Evolutionary conservation across 345 rosid species (phyloP).

Genomic region (Citrus australasica): DNA sequence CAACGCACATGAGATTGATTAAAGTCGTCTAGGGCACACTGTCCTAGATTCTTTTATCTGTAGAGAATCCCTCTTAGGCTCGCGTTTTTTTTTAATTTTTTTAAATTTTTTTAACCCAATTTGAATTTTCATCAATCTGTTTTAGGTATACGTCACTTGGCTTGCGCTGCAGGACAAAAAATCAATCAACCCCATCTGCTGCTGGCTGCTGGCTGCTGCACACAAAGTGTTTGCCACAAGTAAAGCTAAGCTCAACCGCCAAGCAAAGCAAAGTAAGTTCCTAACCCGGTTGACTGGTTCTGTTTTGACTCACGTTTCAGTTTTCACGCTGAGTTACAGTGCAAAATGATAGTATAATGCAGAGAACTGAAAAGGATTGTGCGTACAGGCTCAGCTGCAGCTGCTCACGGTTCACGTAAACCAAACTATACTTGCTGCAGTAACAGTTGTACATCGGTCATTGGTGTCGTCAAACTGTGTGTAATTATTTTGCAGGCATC

Average conservation of each 20-base stretch:
- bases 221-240: slow-evolving; percentile 6
- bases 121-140: not conserved
- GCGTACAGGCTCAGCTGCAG: not conserved
- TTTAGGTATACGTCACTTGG: too few species aligned
- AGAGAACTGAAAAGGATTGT: not conserved
- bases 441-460: not conserved
- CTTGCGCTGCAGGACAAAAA: not conserved
- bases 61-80: not conserved
- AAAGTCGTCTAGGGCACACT: not conserved
- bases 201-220: too few species aligned
- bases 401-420: not conserved
- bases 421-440: not conserved
- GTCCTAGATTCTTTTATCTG: not conserved
- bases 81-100: not conserved
- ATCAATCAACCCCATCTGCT: not conserved
- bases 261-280: not conserved
- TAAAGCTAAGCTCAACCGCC: slow-evolving; percentile 6
- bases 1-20: not conserved
- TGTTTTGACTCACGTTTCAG: not conserved
- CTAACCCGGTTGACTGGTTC: too few species aligned
- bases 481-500: too few species aligned
- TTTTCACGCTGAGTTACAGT: not conserved
- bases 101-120: not conserved
- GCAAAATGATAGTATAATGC: not conserved
- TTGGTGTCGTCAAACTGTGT: too few species aligned